phyloP scores from a whole-genome alignment of 2,329 filamentous ascomycete genomes.

The Sarocladiaceae sp. region DNA sequence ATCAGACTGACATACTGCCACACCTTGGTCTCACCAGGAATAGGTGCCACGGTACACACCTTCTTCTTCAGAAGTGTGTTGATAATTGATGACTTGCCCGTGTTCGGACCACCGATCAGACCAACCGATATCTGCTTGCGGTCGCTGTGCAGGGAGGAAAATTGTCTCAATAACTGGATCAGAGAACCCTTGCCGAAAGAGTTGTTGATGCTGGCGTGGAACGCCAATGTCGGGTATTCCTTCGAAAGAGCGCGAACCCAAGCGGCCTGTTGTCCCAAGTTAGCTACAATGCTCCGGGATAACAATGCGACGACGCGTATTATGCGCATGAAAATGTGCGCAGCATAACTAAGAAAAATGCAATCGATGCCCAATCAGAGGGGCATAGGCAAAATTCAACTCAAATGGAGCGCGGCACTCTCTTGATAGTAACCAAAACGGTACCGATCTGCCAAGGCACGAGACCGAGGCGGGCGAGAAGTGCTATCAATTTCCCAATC shows the following conservation, averaged over 20 bases:
- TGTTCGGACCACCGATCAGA: constrained; percentile 75
- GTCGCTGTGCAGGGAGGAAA: constrained; percentile 82
- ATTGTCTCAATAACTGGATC: constrained; percentile 88
- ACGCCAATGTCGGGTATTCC: constrained; percentile 89
- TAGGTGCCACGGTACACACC: constrained; percentile 88
- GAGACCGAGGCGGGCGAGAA: constrained; percentile 30
- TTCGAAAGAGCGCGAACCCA: constrained; percentile 90
- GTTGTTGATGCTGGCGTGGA: constrained; percentile 92
- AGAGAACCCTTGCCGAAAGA: constrained; percentile 94
- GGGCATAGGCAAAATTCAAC: constrained; percentile 83
- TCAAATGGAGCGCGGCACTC: constrained; percentile 84
- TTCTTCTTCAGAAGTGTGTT: constrained; percentile 94
- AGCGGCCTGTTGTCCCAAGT: constrained; percentile 60
- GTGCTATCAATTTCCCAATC: constrained; percentile 84
- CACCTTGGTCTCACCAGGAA: constrained; percentile 94
- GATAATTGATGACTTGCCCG: constrained; percentile 94
- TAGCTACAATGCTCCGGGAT: constrained; percentile 15
- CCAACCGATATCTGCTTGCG: constrained; percentile 94
- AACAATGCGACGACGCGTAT: constrained; percentile 16
- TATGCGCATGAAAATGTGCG: constrained; percentile 53
- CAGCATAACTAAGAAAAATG: constrained; percentile 98
- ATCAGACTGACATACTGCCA: constrained; percentile 98
- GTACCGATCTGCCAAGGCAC: constrained; percentile 62
- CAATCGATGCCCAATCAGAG: constrained; percentile 52
- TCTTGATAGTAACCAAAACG: constrained; percentile 87